Base-by-base conservation (phyloP, 2,329 filamentous ascomycete genomes). In the Penicillium sp. region DNA sequence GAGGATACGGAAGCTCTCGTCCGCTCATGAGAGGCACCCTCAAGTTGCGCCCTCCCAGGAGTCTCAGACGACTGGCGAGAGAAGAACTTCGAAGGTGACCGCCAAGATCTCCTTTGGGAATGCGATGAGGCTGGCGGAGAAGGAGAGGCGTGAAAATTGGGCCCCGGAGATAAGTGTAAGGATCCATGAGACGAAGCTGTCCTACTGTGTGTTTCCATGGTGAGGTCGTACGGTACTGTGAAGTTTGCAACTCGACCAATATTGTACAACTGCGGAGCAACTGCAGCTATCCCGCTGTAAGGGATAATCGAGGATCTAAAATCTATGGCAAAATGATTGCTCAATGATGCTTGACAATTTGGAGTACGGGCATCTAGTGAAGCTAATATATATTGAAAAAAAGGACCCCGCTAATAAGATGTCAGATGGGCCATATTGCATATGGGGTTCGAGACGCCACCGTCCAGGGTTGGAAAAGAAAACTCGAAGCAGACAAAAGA, bases 121-220 rank as follows among this genome's bases (percentile, higher is more conserved):
- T 65, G 61, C 8, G 64, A 61, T 51, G 67, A 61, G 4, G 53
- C 46, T n/a, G 60, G 59, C 5, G 61, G 52, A 23, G 68, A 64
- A 17, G 62, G 60, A 46, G 73, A 66, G 52, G 71, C 60, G 57
- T 76, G 72, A 57, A 75, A 70, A 58, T 67, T 73, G 26, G 71
- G 62, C 17, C 62, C 69, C 29, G 66, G 66, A 38, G 59, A 53
- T 11, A 61, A 50, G 23, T 53, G 51, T 44, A 62, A 29, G 15
- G 60, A 46, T 11, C 60, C 55, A 19, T 62, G 60, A 35, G 60
- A 58, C 31, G 60, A 57, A 35, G 59, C 46, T 6, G 50, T 19
- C 23, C 38, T 50, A 48, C 55, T 51, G 13, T 50, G 46, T 17
- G 56, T 23, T 21, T 51, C 55, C 60, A 62, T 62, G 8, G 49